Conservation (phyloP, 768 basidiomycete species). For the Trametes meyenii region DNA sequence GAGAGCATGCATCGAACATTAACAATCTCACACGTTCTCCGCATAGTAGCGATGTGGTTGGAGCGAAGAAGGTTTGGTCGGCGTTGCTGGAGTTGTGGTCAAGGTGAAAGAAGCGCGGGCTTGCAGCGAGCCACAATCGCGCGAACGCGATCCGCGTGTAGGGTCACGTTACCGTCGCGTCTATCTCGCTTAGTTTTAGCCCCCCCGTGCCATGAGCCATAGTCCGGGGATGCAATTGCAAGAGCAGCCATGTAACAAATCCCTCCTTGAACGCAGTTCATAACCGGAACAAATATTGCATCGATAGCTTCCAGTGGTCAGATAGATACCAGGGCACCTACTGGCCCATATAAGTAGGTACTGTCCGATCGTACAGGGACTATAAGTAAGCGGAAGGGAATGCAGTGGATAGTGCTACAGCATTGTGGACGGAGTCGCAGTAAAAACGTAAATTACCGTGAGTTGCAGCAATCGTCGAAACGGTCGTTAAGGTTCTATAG, state of each 20-base stretch:
- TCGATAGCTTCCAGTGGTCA: no score
- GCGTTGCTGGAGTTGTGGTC: not conserved
- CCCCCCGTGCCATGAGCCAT: no score
- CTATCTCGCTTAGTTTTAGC: not conserved
- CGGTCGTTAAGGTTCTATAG: not conserved
- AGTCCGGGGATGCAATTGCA: no score
- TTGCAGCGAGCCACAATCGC: conserved; percentile 8
- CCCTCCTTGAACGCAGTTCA: no score
- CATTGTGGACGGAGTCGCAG: not conserved
- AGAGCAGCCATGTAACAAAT: no score
- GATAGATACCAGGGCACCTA: not conserved
- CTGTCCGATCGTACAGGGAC: not conserved
- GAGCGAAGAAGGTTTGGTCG: not conserved
- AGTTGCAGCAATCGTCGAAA: not conserved
- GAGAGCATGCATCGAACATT: not conserved
- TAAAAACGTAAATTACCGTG: not conserved
- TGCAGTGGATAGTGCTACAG: not conserved
- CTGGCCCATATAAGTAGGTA: no score
- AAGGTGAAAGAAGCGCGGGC: not conserved
- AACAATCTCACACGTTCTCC: conserved; percentile 11
- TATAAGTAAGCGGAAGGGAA: not conserved
- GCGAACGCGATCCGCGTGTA: conserved; percentile 13
- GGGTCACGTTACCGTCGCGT: conserved; percentile 10
- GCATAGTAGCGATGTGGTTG: not conserved
- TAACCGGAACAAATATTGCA: no score